Evolutionary conservation across 129 eudicot species (phyloP).

Genomic region (Centella asiatica): DNA sequence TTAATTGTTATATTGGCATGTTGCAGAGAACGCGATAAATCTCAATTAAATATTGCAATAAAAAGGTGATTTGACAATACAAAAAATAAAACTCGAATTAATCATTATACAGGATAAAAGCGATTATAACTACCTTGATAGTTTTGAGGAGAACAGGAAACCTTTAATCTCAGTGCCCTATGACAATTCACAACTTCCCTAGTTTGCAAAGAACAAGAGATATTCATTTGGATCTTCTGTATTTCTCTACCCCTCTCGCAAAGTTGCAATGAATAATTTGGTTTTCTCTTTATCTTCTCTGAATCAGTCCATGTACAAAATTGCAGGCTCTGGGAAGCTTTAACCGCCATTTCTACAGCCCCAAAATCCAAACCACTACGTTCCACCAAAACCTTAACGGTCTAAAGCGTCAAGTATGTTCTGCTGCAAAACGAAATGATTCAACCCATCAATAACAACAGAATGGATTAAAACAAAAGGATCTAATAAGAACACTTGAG

Average conservation of each 20-base stretch:
- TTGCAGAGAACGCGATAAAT: slow-evolving; percentile 2
- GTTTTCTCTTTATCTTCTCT: slow-evolving; percentile 26
- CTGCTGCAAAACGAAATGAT: neutral
- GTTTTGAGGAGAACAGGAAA: slow-evolving; percentile 57
- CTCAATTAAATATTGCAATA: neutral
- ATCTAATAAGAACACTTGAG: neutral
- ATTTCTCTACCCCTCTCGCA: slow-evolving; percentile 27
- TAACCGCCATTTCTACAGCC: slow-evolving; percentile 46
- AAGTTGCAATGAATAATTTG: slow-evolving; percentile 35
- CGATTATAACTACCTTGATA: slow-evolving; percentile 40
- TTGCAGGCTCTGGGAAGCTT: slow-evolving; percentile 33
- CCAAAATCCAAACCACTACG: neutral
- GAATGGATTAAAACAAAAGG: neutral
- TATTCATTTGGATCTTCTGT: slow-evolving; percentile 18
- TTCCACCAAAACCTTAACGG: neutral
- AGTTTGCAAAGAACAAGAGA: slow-evolving; percentile 19
- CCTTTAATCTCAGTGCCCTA: slow-evolving; percentile 31
- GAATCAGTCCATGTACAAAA: slow-evolving; percentile 35
- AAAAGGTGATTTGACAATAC: neutral
- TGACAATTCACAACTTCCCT: slow-evolving; percentile 21
- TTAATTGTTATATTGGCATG: neutral
- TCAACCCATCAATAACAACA: neutral
- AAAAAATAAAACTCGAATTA: neutral
- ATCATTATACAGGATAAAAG: neutral
- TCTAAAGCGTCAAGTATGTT: neutral